phyloP scores from a whole-genome alignment of 129 eudicot species.

The Scalesia atractyloides region DNA sequence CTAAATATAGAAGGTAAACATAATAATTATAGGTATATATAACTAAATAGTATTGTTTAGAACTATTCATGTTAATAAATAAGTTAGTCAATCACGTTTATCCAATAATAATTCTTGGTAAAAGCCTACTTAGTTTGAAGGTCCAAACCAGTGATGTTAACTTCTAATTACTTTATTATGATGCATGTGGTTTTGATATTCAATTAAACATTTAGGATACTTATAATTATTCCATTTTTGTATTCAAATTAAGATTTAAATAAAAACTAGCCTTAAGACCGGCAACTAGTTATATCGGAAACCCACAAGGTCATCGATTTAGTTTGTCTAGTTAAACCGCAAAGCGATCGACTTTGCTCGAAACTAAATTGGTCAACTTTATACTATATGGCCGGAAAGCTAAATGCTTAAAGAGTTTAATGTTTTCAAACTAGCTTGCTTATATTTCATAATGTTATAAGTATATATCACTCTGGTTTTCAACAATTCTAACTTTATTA shows the following conservation, averaged over 20 bases:
- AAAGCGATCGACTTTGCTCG: too few relatives aligned
- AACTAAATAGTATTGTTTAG: neutral
- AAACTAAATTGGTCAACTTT: too few relatives aligned
- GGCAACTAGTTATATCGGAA: too few relatives aligned
- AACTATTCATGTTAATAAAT: neutral
- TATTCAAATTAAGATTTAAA: neutral
- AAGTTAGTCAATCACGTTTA: neutral
- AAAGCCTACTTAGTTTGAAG: neutral
- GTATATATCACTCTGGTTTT: too few relatives aligned
- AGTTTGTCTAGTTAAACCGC: too few relatives aligned
- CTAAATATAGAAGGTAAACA: neutral
- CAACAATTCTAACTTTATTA: too few relatives aligned
- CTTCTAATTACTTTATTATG: conserved; percentile 2
- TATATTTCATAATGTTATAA: too few relatives aligned
- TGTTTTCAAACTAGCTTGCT: too few relatives aligned
- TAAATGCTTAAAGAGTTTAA: too few relatives aligned
- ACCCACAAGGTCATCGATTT: too few relatives aligned
- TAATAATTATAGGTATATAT: neutral
- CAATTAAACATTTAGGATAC: neutral
- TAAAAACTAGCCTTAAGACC: neutral
- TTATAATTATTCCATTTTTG: neutral
- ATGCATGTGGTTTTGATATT: neutral
- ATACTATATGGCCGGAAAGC: too few relatives aligned
- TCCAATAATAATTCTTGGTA: neutral
- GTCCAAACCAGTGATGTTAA: neutral